Evolutionary conservation across 495 filamentous ascomycete genomes (phyloP).

Genomic region (Neurospora sp.): DNA sequence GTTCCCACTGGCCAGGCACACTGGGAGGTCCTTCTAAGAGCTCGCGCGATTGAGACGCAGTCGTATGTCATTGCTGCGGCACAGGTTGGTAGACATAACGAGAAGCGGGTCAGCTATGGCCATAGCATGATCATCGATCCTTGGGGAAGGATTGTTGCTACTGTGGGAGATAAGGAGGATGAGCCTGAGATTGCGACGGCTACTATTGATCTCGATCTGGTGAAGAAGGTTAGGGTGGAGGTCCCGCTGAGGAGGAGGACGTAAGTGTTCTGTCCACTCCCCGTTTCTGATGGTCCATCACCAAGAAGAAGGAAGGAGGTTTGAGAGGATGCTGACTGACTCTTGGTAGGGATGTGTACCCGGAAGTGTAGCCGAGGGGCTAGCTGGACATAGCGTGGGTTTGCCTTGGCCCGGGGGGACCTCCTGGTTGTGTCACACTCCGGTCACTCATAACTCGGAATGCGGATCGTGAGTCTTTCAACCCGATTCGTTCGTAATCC

Average conservation of each 20-base stretch:
- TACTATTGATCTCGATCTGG: conserved; percentile 36
- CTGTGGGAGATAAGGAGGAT: conserved; percentile 41
- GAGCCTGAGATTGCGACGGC: conserved; percentile 37
- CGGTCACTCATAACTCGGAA: not conserved
- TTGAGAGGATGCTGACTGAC: not conserved
- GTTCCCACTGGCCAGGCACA: conserved; percentile 78
- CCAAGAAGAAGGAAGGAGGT: not conserved
- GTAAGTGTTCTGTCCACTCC: conserved; percentile 19
- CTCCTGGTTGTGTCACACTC: not conserved
- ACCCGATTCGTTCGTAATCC: not conserved
- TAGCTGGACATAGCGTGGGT: not conserved
- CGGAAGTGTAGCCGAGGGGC: conserved; percentile 34
- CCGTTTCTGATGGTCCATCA: not conserved
- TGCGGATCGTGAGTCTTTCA: not conserved
- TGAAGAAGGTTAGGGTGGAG: conserved; percentile 41
- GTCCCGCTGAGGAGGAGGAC: conserved; percentile 53
- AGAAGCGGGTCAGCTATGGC: conserved; percentile 73
- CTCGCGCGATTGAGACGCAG: conserved; percentile 85
- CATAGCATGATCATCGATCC: conserved; percentile 81
- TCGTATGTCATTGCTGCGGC: conserved; percentile 81
- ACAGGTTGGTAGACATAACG: conserved; percentile 64
- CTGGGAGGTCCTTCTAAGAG: conserved; percentile 69
- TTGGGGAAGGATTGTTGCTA: conserved; percentile 69
- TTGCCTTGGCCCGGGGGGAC: not conserved
- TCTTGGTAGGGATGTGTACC: conserved; percentile 47